phyloP scores from a whole-genome alignment of 2,329 filamentous ascomycete species.

The Aspergillus awamori region DNA sequence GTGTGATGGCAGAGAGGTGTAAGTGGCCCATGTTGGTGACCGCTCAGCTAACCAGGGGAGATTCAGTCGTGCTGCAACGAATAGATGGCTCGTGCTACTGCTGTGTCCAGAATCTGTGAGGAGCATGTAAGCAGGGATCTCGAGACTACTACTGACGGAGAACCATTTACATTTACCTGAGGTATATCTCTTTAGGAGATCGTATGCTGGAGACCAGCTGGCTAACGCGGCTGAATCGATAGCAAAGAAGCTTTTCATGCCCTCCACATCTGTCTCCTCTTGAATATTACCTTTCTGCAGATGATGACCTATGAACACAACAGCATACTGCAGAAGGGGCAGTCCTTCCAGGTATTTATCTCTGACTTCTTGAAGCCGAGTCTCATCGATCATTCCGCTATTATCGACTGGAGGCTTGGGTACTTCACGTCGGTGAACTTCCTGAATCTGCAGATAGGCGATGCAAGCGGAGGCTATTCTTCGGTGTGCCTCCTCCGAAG shows the following conservation, averaged over 20 bases:
- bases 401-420: slow-evolving; percentile 3
- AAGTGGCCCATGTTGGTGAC: neutral
- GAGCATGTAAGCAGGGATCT: neutral
- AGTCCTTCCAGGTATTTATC: neutral
- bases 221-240: neutral
- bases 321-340: neutral
- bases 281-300: neutral
- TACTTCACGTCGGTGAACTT: neutral
- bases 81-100: slow-evolving; percentile 5
- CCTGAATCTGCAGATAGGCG: neutral
- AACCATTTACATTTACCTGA: slow-evolving; percentile 1
- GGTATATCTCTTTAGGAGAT: slow-evolving; percentile 4
- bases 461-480: neutral
- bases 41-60: slow-evolving; percentile 3
- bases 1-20: neutral
- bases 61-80: slow-evolving; percentile 2
- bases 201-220: neutral
- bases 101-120: neutral
- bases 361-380: neutral
- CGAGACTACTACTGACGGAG: neutral
- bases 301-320: neutral
- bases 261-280: neutral
- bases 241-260: slow-evolving; percentile 4
- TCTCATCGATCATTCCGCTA: neutral
- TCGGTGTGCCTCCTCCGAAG: neutral